Base-by-base conservation (phyloP, 1,284 basidiomycete genomes). In the Dichomitus squalens region DNA sequence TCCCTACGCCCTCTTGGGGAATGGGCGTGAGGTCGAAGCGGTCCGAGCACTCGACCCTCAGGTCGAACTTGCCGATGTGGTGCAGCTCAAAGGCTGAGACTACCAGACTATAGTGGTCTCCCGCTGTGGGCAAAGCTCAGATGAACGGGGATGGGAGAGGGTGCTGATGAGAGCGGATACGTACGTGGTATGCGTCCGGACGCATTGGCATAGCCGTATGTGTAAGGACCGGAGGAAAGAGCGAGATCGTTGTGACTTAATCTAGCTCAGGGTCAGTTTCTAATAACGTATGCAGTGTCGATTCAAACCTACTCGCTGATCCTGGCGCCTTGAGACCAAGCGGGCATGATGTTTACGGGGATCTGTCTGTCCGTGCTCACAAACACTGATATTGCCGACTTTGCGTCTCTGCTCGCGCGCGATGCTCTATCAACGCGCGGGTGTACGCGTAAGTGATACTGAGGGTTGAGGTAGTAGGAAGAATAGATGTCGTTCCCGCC, bases 391-490 rank as follows among this genome's bases (percentile, higher is more conserved):
- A 88, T 67, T 7, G 72, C 70, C 0, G 79, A 75, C 64, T 82
- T 84, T 44, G 68, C 31, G 21, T 63, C 58, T 11, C 57, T 61
- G 2, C 41, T 60, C 1, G 40, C 53, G 31, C 64, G 60, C 9
- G 62, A 38, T 7, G 55, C 58, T 14, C 63, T 44, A 2, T 29
- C 35, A 1, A 16, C 12, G 7, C 34, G 55, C 0, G 81, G 72
- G 53, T 78, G 73, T 12, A 96, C 74, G 2, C 72, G 77, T 4
- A 98, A 74, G 48, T 80, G 78, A 71, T 92, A 98, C 69, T 98
- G 95, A 0, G 96, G 96, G 68, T 98, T 98, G 56, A 84, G 74
- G 84, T 96, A 90, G 73, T 93, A 97, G 0, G 89, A 88, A 0
- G 92, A 83, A 64, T 86, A 80, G 0, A 83, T 84, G 47, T 86